Percentiles rank a stretch among this genome's conserved stretches.
These are phyloP conservation scores for Paramecium sonneborni DNA, from an alignment of 73 alveolate genomes.

Conservation along the genomic window DNA sequence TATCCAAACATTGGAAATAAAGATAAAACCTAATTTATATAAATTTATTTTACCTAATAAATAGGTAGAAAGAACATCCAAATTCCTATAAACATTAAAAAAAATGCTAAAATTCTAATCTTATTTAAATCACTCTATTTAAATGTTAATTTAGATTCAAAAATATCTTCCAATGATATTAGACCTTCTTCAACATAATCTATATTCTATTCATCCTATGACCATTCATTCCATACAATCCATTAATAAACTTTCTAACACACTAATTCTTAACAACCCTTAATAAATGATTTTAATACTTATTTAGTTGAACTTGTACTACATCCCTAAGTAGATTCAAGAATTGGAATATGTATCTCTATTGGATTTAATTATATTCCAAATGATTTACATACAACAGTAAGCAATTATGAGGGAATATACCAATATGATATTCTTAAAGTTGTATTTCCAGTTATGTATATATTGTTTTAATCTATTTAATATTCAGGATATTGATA, in stretches of 20 bases:
- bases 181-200: slow-evolving; percentile 42
- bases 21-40: background rate
- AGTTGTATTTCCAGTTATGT: background rate
- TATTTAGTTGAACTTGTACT: slow-evolving; percentile 8
- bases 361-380: slow-evolving; percentile 9
- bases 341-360: slow-evolving; percentile 47
- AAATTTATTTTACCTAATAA: background rate
- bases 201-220: background rate
- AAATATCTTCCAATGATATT: slow-evolving; percentile 13
- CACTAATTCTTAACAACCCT: slow-evolving; percentile 39
- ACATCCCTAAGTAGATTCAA: slow-evolving; percentile 1
- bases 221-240: slow-evolving; percentile 53
- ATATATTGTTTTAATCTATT: slow-evolving; percentile 6
- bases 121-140: background rate
- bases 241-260: slow-evolving; percentile 47
- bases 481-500: background rate
- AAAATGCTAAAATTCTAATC: background rate
- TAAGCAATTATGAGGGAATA: background rate
- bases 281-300: background rate
- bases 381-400: slow-evolving; percentile 33
- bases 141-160: background rate
- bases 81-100: slow-evolving; percentile 19
- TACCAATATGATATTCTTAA: slow-evolving; percentile 47
- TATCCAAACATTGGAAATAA: slow-evolving; percentile 52
- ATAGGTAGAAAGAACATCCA: slow-evolving; percentile 57